Conservation (phyloP, 306 rosid genomes). For the Dryas alaskensis region DNA sequence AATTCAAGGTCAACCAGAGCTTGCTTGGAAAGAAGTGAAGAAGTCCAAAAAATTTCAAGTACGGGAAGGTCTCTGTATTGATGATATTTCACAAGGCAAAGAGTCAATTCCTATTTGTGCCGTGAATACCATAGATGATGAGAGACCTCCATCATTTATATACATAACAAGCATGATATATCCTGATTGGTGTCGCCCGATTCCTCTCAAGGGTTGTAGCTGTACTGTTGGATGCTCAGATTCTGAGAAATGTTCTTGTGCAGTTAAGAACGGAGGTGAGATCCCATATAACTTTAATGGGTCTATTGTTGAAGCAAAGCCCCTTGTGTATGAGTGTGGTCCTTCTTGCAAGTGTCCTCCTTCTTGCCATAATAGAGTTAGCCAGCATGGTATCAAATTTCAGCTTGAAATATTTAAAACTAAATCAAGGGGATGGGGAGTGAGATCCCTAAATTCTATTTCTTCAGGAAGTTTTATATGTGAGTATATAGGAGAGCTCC, state of each 20-base stretch:
- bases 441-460: constrained; percentile 82
- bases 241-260: constrained; percentile 64
- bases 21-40: constrained; percentile 77
- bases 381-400: constrained; percentile 74
- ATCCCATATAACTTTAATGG: constrained; percentile 77
- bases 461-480: constrained; percentile 93
- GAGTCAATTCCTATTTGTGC: constrained; percentile 72
- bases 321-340: constrained; percentile 90
- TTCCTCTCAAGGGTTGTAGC: constrained; percentile 57
- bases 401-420: constrained; percentile 91
- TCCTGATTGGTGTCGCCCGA: constrained; percentile 58
- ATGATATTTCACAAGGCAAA: constrained; percentile 77
- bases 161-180: constrained; percentile 74
- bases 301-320: constrained; percentile 79
- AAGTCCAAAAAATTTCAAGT: constrained; percentile 64
- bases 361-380: constrained; percentile 74
- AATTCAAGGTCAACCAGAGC: constrained; percentile 76
- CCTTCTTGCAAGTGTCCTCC: constrained; percentile 75
- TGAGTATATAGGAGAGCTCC: constrained; percentile 88
- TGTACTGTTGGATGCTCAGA: constrained; percentile 78
- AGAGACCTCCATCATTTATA: constrained; percentile 67
- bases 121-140: constrained; percentile 74
- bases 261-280: constrained; percentile 72
- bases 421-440: constrained; percentile 84
- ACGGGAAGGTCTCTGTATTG: constrained; percentile 66